These are phyloP conservation scores for Ogataea populi-albae DNA, from an alignment of 805 yeast genomes.

Conservation along the genomic window DNA sequence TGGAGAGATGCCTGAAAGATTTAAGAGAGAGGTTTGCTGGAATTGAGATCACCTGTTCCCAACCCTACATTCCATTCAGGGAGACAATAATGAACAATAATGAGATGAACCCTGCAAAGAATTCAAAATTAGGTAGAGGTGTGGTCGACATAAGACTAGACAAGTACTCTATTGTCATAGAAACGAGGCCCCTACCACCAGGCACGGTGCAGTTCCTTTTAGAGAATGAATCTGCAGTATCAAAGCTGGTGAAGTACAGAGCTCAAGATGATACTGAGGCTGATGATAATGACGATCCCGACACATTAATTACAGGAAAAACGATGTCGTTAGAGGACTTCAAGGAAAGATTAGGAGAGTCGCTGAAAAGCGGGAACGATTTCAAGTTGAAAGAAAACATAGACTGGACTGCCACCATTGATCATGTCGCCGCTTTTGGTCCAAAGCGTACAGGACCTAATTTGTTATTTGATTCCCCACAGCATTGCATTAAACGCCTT, in stretches of 20 bases:
- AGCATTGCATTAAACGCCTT: conserved; percentile 34
- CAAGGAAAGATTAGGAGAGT: conserved; percentile 31
- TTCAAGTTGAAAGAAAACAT: conserved; percentile 23
- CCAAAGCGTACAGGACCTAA: conserved; percentile 77
- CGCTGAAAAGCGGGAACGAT: conserved; percentile 19
- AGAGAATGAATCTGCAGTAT: conserved; percentile 44
- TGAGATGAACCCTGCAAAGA: conserved; percentile 47
- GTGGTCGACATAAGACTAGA: conserved; percentile 50
- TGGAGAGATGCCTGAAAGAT: conserved; percentile 92
- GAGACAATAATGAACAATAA: conserved; percentile 65
- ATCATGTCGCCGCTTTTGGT: conserved; percentile 64
- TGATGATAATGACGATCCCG: conserved; percentile 44
- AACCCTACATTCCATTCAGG: conserved; percentile 91
- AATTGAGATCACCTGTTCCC: conserved; percentile 78
- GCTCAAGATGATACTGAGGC: conserved; percentile 20
- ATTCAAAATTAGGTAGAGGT: conserved; percentile 48
- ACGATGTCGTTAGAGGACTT: conserved; percentile 30
- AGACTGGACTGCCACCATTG: conserved; percentile 32
- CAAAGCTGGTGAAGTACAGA: conserved; percentile 31
- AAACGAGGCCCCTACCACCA: conserved; percentile 54
- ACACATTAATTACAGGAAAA: conserved; percentile 15
- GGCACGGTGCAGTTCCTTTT: conserved; percentile 47
- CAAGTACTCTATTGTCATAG: conserved; percentile 40
- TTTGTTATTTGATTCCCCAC: conserved; percentile 56
- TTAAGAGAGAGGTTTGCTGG: conserved; percentile 89